A percentile compares a stretch with the other conserved stretches of the same genome.
These are phyloP conservation scores for Thraustochytrium sp. DNA, from an alignment of 352 stramenopile genomes.

Conservation along the genomic window DNA sequence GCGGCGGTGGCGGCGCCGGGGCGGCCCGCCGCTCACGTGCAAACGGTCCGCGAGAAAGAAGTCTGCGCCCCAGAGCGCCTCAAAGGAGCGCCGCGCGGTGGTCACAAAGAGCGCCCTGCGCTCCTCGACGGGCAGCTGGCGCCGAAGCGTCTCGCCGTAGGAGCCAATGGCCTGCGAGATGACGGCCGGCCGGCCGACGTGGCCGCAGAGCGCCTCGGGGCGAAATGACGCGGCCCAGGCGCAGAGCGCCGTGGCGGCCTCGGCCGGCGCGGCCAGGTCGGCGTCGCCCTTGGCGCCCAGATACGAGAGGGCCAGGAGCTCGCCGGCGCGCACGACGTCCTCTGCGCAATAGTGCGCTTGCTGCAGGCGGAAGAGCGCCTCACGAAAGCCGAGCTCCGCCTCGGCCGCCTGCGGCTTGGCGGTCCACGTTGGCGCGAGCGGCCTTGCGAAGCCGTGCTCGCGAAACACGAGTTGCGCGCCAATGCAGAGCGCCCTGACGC, in stretches of 20 bases:
- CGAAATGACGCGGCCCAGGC: neutral
- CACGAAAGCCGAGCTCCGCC: neutral
- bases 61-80: neutral
- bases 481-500: neutral
- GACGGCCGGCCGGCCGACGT: neutral
- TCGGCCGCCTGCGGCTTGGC: neutral
- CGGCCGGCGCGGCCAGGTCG: neutral
- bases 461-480: neutral
- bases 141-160: neutral
- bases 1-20: no score
- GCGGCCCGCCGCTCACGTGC: no score
- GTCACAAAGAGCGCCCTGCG: neutral
- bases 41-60: neutral
- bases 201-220: neutral
- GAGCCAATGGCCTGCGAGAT: conserved; percentile 23
- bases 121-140: neutral
- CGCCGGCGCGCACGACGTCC: neutral
- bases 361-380: neutral
- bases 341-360: neutral
- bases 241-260: neutral
- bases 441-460: neutral
- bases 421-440: neutral
- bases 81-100: neutral
- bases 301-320: conserved; percentile 20
- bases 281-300: neutral